Evolutionary conservation across 768 basidiomycete species (phyloP).

Genomic region (Pulveroboletus frians): DNA sequence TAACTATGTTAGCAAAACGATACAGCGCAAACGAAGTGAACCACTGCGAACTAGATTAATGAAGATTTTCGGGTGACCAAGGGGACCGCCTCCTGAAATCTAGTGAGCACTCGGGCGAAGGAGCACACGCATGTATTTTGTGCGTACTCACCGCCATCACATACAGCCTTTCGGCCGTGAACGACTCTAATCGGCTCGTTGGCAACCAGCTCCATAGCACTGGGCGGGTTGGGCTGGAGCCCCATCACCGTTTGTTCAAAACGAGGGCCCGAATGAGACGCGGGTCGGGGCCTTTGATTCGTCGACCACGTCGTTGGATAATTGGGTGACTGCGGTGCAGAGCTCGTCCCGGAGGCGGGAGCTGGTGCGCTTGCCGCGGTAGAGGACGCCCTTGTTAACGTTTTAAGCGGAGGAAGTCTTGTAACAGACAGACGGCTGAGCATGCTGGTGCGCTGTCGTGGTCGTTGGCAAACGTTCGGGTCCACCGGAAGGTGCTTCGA

Average conservation of each 20-base stretch:
- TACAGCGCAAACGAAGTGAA: not conserved
- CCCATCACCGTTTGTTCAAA: constrained; percentile 91
- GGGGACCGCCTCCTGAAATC: constrained; percentile 76
- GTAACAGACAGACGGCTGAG: constrained; percentile 24
- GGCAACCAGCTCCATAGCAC: constrained; percentile 86
- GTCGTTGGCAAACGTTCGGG: constrained; percentile 5
- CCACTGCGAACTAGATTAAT: constrained; percentile 77
- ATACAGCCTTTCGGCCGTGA: constrained; percentile 77
- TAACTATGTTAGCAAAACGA: constrained; percentile 7
- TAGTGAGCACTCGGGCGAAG: constrained; percentile 11
- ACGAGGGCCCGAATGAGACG: constrained; percentile 57
- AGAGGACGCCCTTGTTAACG: constrained; percentile 23
- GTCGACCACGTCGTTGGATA: constrained; percentile 79
- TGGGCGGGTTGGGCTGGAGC: constrained; percentile 82
- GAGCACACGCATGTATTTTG: not conserved
- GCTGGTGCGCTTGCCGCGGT: constrained; percentile 10
- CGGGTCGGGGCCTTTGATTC: constrained; percentile 68
- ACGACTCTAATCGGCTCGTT: constrained; percentile 83
- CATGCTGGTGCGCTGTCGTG: constrained; percentile 18
- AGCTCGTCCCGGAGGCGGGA: constrained; percentile 24
- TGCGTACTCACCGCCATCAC: constrained; percentile 82
- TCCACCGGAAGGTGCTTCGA: not conserved
- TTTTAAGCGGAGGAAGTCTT: constrained; percentile 13
- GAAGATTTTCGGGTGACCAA: constrained; percentile 95
- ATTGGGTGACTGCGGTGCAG: constrained; percentile 76